Percentiles rank a stretch among this genome's conserved stretches.
Evolutionary conservation across 108 stramenopile genomes (phyloP).

Genomic region (Nitzschia sp.): DNA sequence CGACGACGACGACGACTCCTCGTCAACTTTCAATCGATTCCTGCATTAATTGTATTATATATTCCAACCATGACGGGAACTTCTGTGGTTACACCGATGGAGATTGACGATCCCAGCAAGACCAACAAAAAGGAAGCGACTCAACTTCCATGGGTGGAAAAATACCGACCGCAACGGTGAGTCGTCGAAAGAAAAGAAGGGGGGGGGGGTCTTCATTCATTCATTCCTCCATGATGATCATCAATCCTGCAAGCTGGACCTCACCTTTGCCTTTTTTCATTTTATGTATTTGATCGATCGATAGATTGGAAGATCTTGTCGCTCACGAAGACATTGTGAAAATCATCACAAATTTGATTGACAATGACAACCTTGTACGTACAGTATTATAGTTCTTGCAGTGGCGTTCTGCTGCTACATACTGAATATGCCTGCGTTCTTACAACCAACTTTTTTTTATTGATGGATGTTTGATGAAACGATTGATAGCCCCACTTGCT

Average conservation of each 20-base stretch:
- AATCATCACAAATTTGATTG: slow-evolving; percentile 81
- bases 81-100: slow-evolving; percentile 10
- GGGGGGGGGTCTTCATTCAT: not conserved
- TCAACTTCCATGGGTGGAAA: slow-evolving; percentile 95
- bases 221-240: too few relatives aligned
- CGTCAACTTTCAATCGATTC: not conserved
- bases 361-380: slow-evolving; percentile 87
- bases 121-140: not conserved
- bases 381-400: too few relatives aligned
- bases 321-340: slow-evolving; percentile 92
- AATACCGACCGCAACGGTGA: slow-evolving; percentile 87
- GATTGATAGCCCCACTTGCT: slow-evolving; percentile 93
- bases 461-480: too few relatives aligned
- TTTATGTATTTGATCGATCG: not conserved
- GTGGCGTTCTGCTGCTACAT: too few relatives aligned
- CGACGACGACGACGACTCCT: not conserved
- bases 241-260: too few relatives aligned
- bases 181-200: slow-evolving; percentile 4
- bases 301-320: slow-evolving; percentile 86
- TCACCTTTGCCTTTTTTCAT: not conserved
- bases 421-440: too few relatives aligned
- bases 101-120: slow-evolving; percentile 8
- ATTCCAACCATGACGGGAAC: not conserved
- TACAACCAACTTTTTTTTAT: too few relatives aligned
- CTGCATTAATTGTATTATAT: not conserved